Evolutionary conservation across 768 basidiomycete species (phyloP).

Genomic region (Rhodotorula graminis): DNA sequence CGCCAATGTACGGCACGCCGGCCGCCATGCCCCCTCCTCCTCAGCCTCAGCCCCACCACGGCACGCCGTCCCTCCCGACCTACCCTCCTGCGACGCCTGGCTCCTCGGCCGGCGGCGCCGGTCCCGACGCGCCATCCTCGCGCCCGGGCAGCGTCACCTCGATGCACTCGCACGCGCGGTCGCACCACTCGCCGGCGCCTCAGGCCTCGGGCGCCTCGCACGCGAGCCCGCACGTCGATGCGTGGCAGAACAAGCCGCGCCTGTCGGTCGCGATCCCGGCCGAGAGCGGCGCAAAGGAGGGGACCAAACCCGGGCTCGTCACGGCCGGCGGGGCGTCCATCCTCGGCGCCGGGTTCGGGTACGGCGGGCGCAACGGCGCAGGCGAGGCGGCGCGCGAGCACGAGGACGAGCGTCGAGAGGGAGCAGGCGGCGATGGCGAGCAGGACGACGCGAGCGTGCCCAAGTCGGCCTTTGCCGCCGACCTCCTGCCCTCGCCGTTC

Average conservation of each 20-base stretch:
- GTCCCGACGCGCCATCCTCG: background rate
- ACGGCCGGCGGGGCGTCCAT: slow-evolving; percentile 17
- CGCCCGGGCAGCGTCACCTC: background rate
- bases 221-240: background rate
- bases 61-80: too few species aligned
- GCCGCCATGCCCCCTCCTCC: background rate
- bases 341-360: slow-evolving; percentile 9
- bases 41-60: too few species aligned
- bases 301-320: slow-evolving; percentile 9
- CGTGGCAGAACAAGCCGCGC: slow-evolving; percentile 11
- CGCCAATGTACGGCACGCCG: slow-evolving; percentile 12
- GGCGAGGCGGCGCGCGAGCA: background rate
- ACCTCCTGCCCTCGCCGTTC: slow-evolving; percentile 34
- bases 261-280: slow-evolving; percentile 28
- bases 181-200: background rate
- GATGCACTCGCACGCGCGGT: background rate
- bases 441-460: background rate
- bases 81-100: background rate
- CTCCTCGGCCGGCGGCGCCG: background rate
- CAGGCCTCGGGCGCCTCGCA: too few species aligned
- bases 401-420: background rate
- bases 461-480: slow-evolving; percentile 27
- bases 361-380: background rate
- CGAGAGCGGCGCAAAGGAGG: background rate
- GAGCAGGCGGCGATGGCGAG: background rate